Base-by-base conservation (phyloP, 2,329 filamentous ascomycete species). In the Aspergillus spinulosporus region DNA sequence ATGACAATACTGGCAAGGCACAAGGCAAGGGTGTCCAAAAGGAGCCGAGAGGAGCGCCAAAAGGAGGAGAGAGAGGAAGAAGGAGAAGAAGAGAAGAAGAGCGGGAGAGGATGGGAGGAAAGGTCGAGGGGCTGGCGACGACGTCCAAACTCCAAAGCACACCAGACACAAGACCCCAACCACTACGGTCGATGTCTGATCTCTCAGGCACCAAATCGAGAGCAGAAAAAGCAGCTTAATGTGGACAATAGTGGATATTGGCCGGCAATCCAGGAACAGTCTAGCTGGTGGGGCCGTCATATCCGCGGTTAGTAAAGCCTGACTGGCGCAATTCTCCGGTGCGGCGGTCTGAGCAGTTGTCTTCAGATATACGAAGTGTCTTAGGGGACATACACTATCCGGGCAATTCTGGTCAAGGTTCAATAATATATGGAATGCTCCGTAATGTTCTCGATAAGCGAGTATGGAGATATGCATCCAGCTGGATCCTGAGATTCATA, bases 111-210 rank as follows among this genome's bases (percentile, higher is more conserved):
- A 55, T 47, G 56, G 54, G 46, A 49, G 56, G 47, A 53, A 65
- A 64, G 62, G 59, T 66, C 64, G 66, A 70, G 68, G 68, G 68
- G 66, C 65, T 66, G 66, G 62, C 60, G 66, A 62, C 62, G 63
- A 62, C 62, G 63, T 39, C 36, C 36, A 39, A 39, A 39, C 36
- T 39, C 36, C 36, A 39, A 14, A 39, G 11, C 36, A 39, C 36
- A 39, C 36, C 36, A 39, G n/a, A n/a, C 11, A 39, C 36, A 39
- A 39, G 32, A 39, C 36, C 36, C 11, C 36, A 39, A 39, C 36
- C 36, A 39, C 36, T 39, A 39, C 36, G 36, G 15, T 43, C 11
- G 14, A 43, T 43, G 15, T 26, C 40, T 43, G 40, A 43, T 15
- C 14, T 15, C 12, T 43, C 40, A 43, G 40, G 40, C 40, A 43